Conservation (phyloP, 2,329 filamentous ascomycete species). For the Penicillium sp. region DNA sequence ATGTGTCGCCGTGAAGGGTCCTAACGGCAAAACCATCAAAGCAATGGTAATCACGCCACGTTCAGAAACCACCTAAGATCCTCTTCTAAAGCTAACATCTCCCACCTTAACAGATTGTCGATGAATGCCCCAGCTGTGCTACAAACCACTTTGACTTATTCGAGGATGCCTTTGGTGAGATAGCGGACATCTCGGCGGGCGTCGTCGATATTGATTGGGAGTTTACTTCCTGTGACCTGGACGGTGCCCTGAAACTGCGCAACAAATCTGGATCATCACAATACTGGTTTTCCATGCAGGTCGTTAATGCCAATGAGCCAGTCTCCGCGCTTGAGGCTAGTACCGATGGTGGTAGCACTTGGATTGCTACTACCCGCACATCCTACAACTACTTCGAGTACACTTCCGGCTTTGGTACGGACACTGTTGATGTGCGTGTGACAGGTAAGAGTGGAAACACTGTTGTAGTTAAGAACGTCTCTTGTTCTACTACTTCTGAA, state of each 20-base stretch:
- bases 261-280: conserved; percentile 52
- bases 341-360: conserved; percentile 60
- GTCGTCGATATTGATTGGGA: conserved; percentile 54
- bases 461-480: conserved; percentile 55
- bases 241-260: conserved; percentile 50
- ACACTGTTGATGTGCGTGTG: conserved; percentile 57
- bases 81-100: neutral
- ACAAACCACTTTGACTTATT: conserved; percentile 59
- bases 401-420: conserved; percentile 56
- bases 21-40: conserved; percentile 57
- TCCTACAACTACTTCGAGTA: conserved; percentile 66
- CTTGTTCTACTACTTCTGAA: conserved; percentile 16
- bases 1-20: conserved; percentile 58
- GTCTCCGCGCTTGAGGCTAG: conserved; percentile 62
- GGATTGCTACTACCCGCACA: conserved; percentile 57
- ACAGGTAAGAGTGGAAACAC: conserved; percentile 55
- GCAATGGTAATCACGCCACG: conserved; percentile 58
- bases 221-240: conserved; percentile 54
- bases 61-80: neutral
- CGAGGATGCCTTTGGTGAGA: conserved; percentile 47
- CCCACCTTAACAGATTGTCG: conserved; percentile 48
- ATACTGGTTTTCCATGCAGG: conserved; percentile 64
- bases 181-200: conserved; percentile 48
- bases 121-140: conserved; percentile 59
- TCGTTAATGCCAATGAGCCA: conserved; percentile 62